Conservation (phyloP, 352 stramenopile genomes). For the Phytophthora melonis region DNA sequence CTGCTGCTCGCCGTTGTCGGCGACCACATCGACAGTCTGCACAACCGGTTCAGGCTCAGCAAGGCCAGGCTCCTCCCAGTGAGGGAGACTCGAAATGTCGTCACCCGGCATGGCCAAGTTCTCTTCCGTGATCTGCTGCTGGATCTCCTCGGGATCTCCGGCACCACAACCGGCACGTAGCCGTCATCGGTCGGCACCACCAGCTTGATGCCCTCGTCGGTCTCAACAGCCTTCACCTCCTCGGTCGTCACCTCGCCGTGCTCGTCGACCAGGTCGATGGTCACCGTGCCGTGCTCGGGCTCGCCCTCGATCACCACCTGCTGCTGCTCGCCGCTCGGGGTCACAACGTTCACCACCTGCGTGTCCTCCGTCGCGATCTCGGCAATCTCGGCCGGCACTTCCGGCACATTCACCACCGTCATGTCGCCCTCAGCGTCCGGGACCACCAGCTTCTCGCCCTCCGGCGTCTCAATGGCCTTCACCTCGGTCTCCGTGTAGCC, state of each 20-base stretch:
- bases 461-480: background rate
- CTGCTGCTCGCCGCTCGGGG: background rate
- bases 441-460: background rate
- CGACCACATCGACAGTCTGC: constrained; percentile 9
- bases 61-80: no score
- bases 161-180: background rate
- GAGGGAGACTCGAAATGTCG: no score
- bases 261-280: constrained; percentile 1
- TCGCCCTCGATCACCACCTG: constrained; percentile 4
- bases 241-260: background rate
- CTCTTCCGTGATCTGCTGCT: no score
- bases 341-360: constrained; percentile 7
- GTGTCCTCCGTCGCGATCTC: background rate
- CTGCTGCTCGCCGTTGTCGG: background rate
- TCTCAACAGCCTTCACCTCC: background rate
- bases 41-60: no score
- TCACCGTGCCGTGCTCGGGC: constrained; percentile 6
- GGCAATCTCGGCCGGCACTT: background rate
- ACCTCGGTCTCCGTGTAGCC: background rate
- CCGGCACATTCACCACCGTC: background rate
- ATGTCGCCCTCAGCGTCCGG: background rate
- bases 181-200: background rate
- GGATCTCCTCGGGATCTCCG: background rate
- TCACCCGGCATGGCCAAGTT: no score
- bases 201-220: background rate